Base-by-base conservation (phyloP, 495 filamentous ascomycete genomes). In the Aspergillus ellipticus region DNA sequence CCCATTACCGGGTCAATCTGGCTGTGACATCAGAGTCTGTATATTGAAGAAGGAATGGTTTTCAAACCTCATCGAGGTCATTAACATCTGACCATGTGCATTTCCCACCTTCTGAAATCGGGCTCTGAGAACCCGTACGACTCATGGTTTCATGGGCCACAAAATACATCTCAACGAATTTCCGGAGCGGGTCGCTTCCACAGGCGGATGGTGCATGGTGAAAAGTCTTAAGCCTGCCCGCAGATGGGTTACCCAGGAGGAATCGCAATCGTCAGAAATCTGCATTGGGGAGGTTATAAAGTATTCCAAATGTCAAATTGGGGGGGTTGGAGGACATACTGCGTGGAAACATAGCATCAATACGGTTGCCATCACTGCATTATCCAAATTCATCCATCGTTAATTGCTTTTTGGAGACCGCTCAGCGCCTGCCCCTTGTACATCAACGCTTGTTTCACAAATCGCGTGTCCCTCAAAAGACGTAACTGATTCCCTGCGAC, bases 311-410 rank as follows among this genome's bases (percentile, higher is more conserved):
- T n/a, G n/a, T n/a, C n/a, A n/a, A n/a, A n/a, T n/a, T n/a, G n/a
- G n/a, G n/a, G n/a, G n/a, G n/a, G n/a, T n/a, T n/a, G n/a, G n/a
- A n/a, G n/a, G n/a, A n/a, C 35, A 15, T 56, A 59, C 62, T 50
- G 58, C 62, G 17, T 61, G 61, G 53, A 64, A 64, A 33, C 62
- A 64, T 2, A 64, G 42, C 62, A 64, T 64, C 11, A 64, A 45
- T 20, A 61, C 58, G 4, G 62, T 42, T 17, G 62, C 62, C 9
- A 61, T 51, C 3, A 50, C 53, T 2, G 48, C 61, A 51, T 60
- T 55, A 29, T 60, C 46, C 9, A 45, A 33, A 0, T 37, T n/a
- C n/a, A n/a, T n/a, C n/a, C 37, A 19, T 20, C 31, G 11, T 39
- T 22, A 6, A 60, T 57, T 16, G 48, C 61, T 10, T 55, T 54